Base-by-base conservation (phyloP, 2,329 filamentous ascomycete genomes). In the Teratosphaeria destructans region DNA sequence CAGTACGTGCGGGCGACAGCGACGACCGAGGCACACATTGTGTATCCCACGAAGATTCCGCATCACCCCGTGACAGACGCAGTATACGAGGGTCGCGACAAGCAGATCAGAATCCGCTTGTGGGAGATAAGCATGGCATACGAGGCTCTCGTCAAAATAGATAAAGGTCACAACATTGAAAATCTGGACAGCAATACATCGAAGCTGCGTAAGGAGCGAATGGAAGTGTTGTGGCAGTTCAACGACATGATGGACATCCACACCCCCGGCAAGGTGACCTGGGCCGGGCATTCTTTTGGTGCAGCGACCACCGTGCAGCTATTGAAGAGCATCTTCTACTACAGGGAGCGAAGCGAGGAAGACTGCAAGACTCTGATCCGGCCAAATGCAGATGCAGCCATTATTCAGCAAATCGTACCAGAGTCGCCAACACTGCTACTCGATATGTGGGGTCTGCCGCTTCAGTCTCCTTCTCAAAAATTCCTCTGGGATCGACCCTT, bases 231-330 rank as follows among this genome's bases (percentile, higher is more conserved):
- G 0, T 72, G 75, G 11, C 81, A 82, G 68, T 87, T 95, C 61
- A 72, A 77, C 29, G 75, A 77, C n/a, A 76, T 76, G 58, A 79
- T 94, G 54, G 81, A 89, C 62, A 80, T 95, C 3, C 83, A 86
- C 60, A 79, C 82, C 8, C 88, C 89, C 0, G 90, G 90, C 1
- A 83, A 81, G 57, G 84, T 95, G 54, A 82, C 86, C 52, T 93
- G 89, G 70, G 83, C 82, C 0, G 90, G 90, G 3, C 90, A 95
- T 72, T 90, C 86, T 19, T 95, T 95, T 65, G 90, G 90, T 26
- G 87, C 85, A 1, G 82, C 88, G 0, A 90, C 88, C 0, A 78
- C 84, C 23, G 80, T 88, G 1, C 90, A 95, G 70, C 82, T 95
- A 58, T 76, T 93, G 56, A 95, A 95, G 76, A 87, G 83, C 57